Evolutionary conservation across 345 rosid genomes (phyloP), one percentile per base, ranked within the genome.

Genomic region (Acer yangbiense): DNA sequence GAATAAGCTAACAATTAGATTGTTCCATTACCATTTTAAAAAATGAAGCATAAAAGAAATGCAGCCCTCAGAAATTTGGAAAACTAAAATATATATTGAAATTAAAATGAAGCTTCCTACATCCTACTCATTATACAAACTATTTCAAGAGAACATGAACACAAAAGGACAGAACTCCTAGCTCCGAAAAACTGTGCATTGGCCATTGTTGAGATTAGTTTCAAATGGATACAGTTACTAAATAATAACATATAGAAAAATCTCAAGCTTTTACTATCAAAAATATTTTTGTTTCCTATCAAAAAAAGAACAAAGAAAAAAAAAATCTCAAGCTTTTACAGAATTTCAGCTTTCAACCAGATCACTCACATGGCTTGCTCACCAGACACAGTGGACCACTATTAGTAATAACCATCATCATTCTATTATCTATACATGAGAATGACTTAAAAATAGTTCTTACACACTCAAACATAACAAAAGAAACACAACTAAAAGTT

Each of bases 41-140:
- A 16, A 0, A 6, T 16, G 8, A 69, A 25, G 2, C 9, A 61
- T 48, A 63, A 25, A 70, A 76, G 27, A 66, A 4, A 35, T 1
- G 77, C 23, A 27, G 83, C 54, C 76, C 13, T 23, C 11, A 11
- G 35, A 76, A 75, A 21, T 58, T n/a, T 39, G 11, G 43, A 72
- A n/a, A 72, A 41, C 14, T 8, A 50, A 50, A 32, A n/a, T 4
- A 9, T 29, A 8, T 13, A n/a, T 10, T 20, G 17, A 44, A n/a
- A 57, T 57, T 35, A 20, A 72, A 46, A 69, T 1, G 61, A 54
- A 35, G n/a, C 52, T 6, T 57, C 54, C 75, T 13, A 58, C 20
- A n/a, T 29, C 27, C 16, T 21, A 2, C 14, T 13, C 57, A 29
- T 18, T 14, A 57, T 25, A 20, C 65, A 58, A 20, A 72, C 52